Percentiles rank a stretch among this genome's conserved stretches.
Conservation (phyloP, 148 eudicot genomes). For the Diospyros kaki region DNA sequence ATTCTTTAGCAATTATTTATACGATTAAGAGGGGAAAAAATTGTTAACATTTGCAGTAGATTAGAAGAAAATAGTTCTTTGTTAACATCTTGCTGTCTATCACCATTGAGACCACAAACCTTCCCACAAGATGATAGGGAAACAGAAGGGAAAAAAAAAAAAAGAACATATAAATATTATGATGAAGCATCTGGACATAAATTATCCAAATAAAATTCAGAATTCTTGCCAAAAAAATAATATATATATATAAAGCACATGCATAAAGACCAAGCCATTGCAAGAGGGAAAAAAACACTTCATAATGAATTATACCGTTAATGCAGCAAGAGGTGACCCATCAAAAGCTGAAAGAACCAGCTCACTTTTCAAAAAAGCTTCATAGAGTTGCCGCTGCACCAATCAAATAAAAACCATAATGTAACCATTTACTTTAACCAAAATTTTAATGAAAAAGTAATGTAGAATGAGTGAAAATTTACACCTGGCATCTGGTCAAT, state of each 20-base stretch:
- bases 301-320: constrained; percentile 57
- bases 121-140: not conserved
- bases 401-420: constrained; percentile 13
- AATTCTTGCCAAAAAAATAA: not conserved
- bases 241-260: not conserved
- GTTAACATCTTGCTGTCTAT: not conserved
- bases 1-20: not conserved
- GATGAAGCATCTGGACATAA: not conserved
- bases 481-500: constrained; percentile 79
- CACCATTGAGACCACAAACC: not conserved
- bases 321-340: constrained; percentile 96
- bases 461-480: not conserved
- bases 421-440: constrained; percentile 3
- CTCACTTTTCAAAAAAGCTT: constrained; percentile 93
- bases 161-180: not conserved
- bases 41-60: not conserved
- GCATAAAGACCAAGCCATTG: too few species aligned
- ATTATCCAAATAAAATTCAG: too few species aligned
- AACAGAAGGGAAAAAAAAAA: not conserved
- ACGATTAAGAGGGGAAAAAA: not conserved
- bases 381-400: constrained; percentile 82
- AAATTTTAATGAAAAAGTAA: not conserved
- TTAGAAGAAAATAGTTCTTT: not conserved
- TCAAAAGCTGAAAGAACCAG: constrained; percentile 95
- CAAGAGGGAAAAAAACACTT: not conserved